Evolutionary conservation across 495 filamentous ascomycete genomes (phyloP), one percentile per base, ranked within the genome.

Genomic region (Hypoxylon cercidicola): DNA sequence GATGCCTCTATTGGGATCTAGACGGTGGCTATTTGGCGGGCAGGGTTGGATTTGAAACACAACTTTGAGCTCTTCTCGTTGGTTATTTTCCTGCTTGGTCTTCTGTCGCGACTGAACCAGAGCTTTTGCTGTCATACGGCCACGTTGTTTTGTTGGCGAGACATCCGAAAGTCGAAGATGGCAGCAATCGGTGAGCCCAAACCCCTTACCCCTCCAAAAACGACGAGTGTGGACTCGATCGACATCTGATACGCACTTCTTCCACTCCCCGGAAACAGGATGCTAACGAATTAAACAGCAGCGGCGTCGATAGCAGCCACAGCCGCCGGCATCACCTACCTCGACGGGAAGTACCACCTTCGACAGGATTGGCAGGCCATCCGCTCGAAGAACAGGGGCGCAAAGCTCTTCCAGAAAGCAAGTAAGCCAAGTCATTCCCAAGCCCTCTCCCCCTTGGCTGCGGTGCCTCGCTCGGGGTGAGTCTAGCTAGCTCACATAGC

Each of bases 271-370:
- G 3, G 18, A 46, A 16, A 10, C 43, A 13, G 39, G 25, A 28
- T 41, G 58, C 58, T 64, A 9, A 53, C 50, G 16, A 19, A 49
- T 44, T 28, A 46, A 41, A 48, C 85, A 65, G 81, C 82, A 37
- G 80, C 82, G 19, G 85, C 90, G 7, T 85, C 84, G 9, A 83
- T 85, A 48, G 78, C 78, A 51, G 75, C 79, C 13, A 75, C 79
- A 9, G 74, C 80, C 10, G 81, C 84, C 51, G 79, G 79, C 39
- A 72, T 83, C 34, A 79, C 86, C 9, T 93, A 93, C 70, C 77
- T 91, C 45, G 85, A 93, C 62, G 90, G 87, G 51, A 91, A 89
- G 78, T 87, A 83, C 53, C 83, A 88, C 68, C 56, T 93, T 47
- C 58, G 68, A 28, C 87, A 91, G 68, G 90, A 93, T 73, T 41